Evolutionary conservation across 306 rosid species (phyloP).

Genomic region (Vigna nakashimae): DNA sequence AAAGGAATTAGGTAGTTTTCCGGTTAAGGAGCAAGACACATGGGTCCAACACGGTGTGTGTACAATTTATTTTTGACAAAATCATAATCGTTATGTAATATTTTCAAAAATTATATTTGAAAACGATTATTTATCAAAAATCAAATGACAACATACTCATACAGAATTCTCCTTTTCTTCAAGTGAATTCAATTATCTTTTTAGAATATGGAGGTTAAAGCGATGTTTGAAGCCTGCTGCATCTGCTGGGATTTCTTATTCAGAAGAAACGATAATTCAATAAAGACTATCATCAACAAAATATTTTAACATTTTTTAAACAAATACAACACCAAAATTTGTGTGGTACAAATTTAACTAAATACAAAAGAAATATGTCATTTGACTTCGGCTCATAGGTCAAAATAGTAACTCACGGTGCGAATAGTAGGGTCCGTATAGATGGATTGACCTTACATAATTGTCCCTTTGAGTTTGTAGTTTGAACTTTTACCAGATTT

Average conservation of each 20-base stretch:
- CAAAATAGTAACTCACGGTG: too few relatives aligned
- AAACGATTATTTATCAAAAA: neutral
- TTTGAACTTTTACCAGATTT: too few relatives aligned
- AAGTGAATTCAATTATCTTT: neutral
- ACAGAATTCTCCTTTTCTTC: neutral
- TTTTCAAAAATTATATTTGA: neutral
- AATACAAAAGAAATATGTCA: too few relatives aligned
- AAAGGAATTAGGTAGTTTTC: neutral
- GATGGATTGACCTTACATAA: too few relatives aligned
- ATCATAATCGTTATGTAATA: neutral
- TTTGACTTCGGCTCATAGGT: too few relatives aligned
- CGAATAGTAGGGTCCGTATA: too few relatives aligned
- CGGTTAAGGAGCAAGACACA: constrained; percentile 36
- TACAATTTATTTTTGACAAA: neutral
- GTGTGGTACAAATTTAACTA: too few relatives aligned
- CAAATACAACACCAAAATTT: too few relatives aligned
- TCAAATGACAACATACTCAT: neutral
- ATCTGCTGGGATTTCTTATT: constrained; percentile 26
- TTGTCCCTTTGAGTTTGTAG: too few relatives aligned
- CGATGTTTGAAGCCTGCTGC: neutral
- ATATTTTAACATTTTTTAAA: too few relatives aligned
- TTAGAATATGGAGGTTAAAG: constrained; percentile 27
- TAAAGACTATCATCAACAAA: too few relatives aligned
- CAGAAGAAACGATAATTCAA: neutral
- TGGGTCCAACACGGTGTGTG: neutral